phyloP scores from a whole-genome alignment of 495 filamentous ascomycete species.

The Hyaloscypha hepaticicola region DNA sequence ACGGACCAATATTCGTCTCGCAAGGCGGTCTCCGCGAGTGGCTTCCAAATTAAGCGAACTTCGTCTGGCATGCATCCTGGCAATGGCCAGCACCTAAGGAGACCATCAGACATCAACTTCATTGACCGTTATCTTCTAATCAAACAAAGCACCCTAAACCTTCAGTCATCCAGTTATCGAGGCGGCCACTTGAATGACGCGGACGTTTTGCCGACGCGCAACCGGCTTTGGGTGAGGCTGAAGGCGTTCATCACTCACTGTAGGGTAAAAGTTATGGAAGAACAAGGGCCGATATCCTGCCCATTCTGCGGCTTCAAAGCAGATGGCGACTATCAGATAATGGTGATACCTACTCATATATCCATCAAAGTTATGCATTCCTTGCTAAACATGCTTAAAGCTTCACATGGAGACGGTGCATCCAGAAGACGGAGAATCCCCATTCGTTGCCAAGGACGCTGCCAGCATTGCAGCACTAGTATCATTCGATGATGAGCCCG shows the following conservation, averaged over 20 bases:
- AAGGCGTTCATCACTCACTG: not conserved
- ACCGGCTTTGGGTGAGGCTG: not conserved
- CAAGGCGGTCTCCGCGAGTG: not conserved
- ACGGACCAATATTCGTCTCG: not conserved
- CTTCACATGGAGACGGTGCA: conserved; percentile 28
- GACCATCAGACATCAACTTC: not conserved
- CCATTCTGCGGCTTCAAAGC: conserved; percentile 31
- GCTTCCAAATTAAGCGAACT: not conserved
- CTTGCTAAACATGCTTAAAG: conserved; percentile 11
- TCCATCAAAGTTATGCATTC: not conserved
- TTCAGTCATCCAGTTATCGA: not conserved
- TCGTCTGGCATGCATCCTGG: not conserved
- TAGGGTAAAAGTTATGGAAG: conserved; percentile 11
- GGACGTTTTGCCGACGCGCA: not conserved
- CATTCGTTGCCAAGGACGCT: conserved; percentile 31
- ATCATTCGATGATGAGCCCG: conserved; percentile 30
- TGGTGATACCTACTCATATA: conserved; percentile 19
- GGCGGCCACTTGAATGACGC: not conserved
- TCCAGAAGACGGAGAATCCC: conserved; percentile 29
- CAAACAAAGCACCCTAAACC: not conserved
- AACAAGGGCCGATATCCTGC: conserved; percentile 16
- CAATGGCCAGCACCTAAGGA: not conserved
- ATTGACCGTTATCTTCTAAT: not conserved
- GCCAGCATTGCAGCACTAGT: conserved; percentile 15
- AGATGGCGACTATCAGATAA: conserved; percentile 29